Evolutionary conservation across 495 filamentous ascomycete genomes (phyloP).

Genomic region (Tuber indicum): DNA sequence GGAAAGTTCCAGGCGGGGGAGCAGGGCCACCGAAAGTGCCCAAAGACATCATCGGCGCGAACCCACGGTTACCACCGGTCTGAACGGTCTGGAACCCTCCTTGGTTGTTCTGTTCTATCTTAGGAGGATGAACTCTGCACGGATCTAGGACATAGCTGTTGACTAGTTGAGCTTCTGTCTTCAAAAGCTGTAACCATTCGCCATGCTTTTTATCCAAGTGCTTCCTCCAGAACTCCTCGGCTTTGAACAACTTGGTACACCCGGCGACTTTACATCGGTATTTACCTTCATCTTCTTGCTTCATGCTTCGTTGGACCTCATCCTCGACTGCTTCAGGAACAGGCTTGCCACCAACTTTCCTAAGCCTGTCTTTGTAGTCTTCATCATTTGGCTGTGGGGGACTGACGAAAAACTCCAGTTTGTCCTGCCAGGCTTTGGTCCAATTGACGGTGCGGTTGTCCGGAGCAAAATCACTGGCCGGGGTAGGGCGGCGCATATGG

Average conservation of each 20-base stretch:
- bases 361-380: constrained; percentile 53
- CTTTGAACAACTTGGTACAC: constrained; percentile 96
- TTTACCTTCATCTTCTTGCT: constrained; percentile 94
- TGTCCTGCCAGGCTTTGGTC: constrained; percentile 99
- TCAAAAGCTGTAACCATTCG: constrained; percentile 77
- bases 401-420: constrained; percentile 58
- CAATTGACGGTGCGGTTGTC: constrained; percentile 93
- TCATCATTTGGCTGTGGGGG: constrained; percentile 60
- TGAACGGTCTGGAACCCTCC: constrained; percentile 38
- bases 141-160: constrained; percentile 93
- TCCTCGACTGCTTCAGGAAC: constrained; percentile 79
- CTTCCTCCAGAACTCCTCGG: constrained; percentile 92
- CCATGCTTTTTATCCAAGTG: constrained; percentile 92
- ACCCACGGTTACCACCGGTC: constrained; percentile 26
- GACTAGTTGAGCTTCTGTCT: constrained; percentile 78
- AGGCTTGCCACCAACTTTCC: constrained; percentile 82
- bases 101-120: constrained; percentile 96
- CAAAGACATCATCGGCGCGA: constrained; percentile 33
- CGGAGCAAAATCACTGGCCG: constrained; percentile 76
- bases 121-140: constrained; percentile 88
- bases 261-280: constrained; percentile 94
- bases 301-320: constrained; percentile 78
- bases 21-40: constrained; percentile 25
- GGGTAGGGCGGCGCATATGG: constrained; percentile 81
- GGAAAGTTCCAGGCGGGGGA: constrained; percentile 52